These are phyloP conservation scores for Tubosaeta brunneosetosa DNA, from an alignment of 768 basidiomycete species.

Conservation along the genomic window DNA sequence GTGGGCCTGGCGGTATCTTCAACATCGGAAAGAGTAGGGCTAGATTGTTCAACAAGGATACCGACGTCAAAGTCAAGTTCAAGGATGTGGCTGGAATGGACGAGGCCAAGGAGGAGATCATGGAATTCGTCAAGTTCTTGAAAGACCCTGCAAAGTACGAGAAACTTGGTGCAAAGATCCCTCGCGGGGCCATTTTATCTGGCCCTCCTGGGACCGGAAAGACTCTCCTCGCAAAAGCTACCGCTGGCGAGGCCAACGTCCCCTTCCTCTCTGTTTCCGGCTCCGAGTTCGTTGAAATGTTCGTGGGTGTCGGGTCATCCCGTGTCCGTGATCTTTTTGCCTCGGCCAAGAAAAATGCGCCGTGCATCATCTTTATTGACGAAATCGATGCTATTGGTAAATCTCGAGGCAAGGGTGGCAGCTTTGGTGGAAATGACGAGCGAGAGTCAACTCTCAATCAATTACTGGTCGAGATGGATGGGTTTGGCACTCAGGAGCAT, in stretches of 20 bases:
- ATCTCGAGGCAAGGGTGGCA: conserved; percentile 71
- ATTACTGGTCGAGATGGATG: conserved; percentile 98
- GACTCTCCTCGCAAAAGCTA: conserved; percentile 96
- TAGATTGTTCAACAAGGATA: conserved; percentile 95
- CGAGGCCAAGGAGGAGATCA: conserved; percentile 99
- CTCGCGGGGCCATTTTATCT: conserved; percentile 89
- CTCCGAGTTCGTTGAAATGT: conserved; percentile 99
- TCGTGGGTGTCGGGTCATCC: conserved; percentile 97
- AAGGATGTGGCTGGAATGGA: conserved; percentile 99
- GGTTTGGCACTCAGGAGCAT: conserved; percentile 95
- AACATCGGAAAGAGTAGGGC: conserved; percentile 95
- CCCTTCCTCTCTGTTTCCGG: conserved; percentile 99
- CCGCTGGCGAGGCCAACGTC: conserved; percentile 95
- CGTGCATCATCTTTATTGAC: conserved; percentile 98
- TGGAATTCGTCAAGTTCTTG: conserved; percentile 99
- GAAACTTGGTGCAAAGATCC: conserved; percentile 96
- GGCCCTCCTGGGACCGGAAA: conserved; percentile 98
- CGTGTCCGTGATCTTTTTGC: conserved; percentile 97
- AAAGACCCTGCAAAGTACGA: conserved; percentile 95
- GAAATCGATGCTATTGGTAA: conserved; percentile 99
- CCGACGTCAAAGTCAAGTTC: conserved; percentile 89
- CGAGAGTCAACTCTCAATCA: conserved; percentile 97
- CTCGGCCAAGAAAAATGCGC: conserved; percentile 95
- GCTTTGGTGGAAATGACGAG: conserved; percentile 94
- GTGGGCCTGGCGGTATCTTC: conserved; percentile 87